These are phyloP conservation scores for Phytophthora citrophthora DNA, from an alignment of 352 stramenopile species.

Conservation along the genomic window DNA sequence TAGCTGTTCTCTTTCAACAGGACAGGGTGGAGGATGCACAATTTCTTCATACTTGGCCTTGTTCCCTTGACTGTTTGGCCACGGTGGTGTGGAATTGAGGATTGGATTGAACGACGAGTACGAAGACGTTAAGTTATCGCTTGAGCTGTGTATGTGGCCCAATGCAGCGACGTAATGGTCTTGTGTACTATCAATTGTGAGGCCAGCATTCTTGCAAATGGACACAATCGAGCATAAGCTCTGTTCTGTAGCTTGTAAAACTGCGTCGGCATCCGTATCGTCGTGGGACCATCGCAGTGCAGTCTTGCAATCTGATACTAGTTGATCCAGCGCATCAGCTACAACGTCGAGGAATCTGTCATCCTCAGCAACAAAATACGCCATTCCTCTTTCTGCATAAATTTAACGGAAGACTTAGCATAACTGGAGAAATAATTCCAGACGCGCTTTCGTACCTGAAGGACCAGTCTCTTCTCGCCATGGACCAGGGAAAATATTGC, in stretches of 20 bases:
- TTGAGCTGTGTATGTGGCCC: neutral
- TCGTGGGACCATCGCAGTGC: slow-evolving; percentile 27
- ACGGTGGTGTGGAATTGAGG: neutral
- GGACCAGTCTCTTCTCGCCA: neutral
- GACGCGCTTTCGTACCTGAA: slow-evolving; percentile 2
- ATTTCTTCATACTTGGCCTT: neutral
- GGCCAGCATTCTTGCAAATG: slow-evolving; percentile 34
- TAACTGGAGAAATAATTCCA: neutral
- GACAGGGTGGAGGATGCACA: slow-evolving; percentile 2
- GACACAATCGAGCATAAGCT: slow-evolving; percentile 20
- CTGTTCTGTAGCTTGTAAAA: slow-evolving; percentile 24
- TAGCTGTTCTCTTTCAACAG: slow-evolving; percentile 6
- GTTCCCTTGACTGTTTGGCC: slow-evolving; percentile 1
- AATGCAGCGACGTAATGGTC: neutral
- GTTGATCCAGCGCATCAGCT: slow-evolving; percentile 20
- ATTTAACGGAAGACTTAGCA: neutral
- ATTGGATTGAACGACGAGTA: neutral
- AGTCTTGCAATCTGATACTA: slow-evolving; percentile 24
- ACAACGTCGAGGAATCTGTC: slow-evolving; percentile 42
- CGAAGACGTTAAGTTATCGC: neutral
- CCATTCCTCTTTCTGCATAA: neutral
- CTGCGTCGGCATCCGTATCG: slow-evolving; percentile 17
- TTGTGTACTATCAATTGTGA: neutral
- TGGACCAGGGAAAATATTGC: neutral
- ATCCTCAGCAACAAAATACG: slow-evolving; percentile 40